Percentiles rank a stretch among this genome's conserved stretches.
Evolutionary conservation across 768 basidiomycete species (phyloP).

Genomic region (Lentinula aciculospora): DNA sequence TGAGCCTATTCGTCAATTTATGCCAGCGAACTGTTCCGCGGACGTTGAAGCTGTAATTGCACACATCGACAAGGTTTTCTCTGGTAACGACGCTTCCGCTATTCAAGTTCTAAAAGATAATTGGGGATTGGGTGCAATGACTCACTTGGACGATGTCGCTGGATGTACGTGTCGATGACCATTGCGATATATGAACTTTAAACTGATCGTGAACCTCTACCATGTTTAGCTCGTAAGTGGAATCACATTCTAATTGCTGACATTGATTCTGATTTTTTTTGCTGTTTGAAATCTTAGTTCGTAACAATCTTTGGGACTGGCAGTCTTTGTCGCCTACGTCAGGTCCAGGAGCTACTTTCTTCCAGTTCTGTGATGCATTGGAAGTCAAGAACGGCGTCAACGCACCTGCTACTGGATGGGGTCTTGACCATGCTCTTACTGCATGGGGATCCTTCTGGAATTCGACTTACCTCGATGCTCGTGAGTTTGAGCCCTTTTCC

Average conservation of each 20-base stretch:
- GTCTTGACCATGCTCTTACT: conserved; percentile 34
- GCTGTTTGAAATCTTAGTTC: conserved; percentile 13
- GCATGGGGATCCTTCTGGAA: conserved; percentile 42
- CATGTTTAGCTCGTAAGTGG: conserved; percentile 3
- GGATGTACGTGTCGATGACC: conserved; percentile 23
- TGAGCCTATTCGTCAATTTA: conserved; percentile 41
- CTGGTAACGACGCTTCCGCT: conserved; percentile 20
- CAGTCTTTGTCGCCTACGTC: conserved; percentile 34
- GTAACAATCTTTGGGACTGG: conserved; percentile 38
- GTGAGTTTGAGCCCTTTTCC: not conserved
- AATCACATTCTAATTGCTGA: not conserved
- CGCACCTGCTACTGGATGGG: conserved; percentile 33
- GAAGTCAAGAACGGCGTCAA: conserved; percentile 39
- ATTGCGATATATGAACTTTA: not conserved
- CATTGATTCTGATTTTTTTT: not conserved
- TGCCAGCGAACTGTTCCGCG: conserved; percentile 46
- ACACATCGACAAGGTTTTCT: conserved; percentile 39
- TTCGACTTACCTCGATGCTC: conserved; percentile 20
- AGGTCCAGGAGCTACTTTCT: conserved; percentile 30
- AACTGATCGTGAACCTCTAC: too few species aligned
- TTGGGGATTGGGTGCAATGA: conserved; percentile 33
- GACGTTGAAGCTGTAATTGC: conserved; percentile 44
- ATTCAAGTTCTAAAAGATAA: conserved; percentile 32
- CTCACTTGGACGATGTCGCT: conserved; percentile 43
- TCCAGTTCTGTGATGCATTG: conserved; percentile 40